Evolutionary conservation across 202 grass and related monocot genomes (phyloP).

Genomic region (Schoenoplectus triqueter): DNA sequence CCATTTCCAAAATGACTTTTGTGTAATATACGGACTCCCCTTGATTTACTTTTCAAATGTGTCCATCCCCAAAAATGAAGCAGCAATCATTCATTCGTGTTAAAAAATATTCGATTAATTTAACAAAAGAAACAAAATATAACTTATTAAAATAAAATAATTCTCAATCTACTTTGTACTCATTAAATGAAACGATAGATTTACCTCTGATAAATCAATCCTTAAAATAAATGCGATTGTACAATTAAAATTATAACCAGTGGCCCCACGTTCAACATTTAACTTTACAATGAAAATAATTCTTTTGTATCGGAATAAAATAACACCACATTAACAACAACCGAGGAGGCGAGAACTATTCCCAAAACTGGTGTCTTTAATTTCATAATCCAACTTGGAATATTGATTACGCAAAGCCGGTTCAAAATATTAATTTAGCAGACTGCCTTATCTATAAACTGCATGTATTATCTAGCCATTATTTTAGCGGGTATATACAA

Average conservation of each 20-base stretch:
- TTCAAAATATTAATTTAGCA: background rate
- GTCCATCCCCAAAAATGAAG: too few relatives aligned
- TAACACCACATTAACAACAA: constrained; percentile 6
- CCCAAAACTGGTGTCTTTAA: background rate
- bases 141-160: too few relatives aligned
- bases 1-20: too few relatives aligned
- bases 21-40: too few relatives aligned
- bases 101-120: background rate
- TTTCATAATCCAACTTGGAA: constrained; percentile 33
- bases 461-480: background rate
- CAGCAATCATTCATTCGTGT: too few relatives aligned
- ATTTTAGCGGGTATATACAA: background rate
- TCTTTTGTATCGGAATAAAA: background rate
- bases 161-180: background rate
- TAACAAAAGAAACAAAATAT: background rate
- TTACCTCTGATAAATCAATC: background rate
- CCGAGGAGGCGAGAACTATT: background rate
- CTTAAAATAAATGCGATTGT: background rate
- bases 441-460: background rate
- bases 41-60: too few relatives aligned
- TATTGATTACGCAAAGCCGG: background rate
- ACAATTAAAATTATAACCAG: background rate
- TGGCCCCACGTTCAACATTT: background rate
- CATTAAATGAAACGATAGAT: background rate
- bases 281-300: background rate